Base-by-base conservation (phyloP, 2,329 filamentous ascomycete species). In the Fusarium xylarioides region DNA sequence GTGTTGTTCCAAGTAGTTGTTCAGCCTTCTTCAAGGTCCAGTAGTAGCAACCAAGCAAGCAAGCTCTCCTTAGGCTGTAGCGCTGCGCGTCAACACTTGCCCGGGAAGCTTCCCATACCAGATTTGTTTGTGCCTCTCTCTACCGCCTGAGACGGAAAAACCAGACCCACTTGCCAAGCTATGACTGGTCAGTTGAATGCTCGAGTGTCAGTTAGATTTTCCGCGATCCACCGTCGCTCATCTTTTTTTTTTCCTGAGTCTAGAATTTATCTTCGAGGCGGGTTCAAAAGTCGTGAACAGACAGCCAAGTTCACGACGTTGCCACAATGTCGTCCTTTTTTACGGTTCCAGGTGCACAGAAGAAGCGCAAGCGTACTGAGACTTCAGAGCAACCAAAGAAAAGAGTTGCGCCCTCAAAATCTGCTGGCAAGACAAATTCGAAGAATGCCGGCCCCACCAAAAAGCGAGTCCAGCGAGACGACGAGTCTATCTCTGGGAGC, bases 271-370 rank as follows among this genome's bases (percentile, higher is more conserved):
- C 64, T 73, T 69, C 67, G 68, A 79, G 75, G 77, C 71, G 75
- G 77, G 79, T 70, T 74, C 65, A 59, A 77, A 78, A 73, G 71
- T 74, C 65, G 73, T 71, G 66, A 76, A 67, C 65, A 79, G 69
- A 70, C 73, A 79, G 69, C 70, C 73, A 75, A 77, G 70, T 52
- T 66, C 59, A 62, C 72, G 72, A 59, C 68, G 50, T 66, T 76
- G 71, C 78, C 76, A 85, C 74, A 75, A 97, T 97, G 95, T 97
- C 95, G 79, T 97, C 95, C 43, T 99, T 98, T 84, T 99, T 99
- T 84, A 97, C 95, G 57, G 86, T 92, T 43, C 95, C 96, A 11
- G 92, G 93, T 44, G 92, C 93, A 56, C 92, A 95, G 80, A 94
- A 93, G 85, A 98, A 98, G 88, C 89, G 96, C 78, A 98, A 98